phyloP scores from a whole-genome alignment of 1,284 basidiomycete species.

The Acaromyces ingoldii region DNA sequence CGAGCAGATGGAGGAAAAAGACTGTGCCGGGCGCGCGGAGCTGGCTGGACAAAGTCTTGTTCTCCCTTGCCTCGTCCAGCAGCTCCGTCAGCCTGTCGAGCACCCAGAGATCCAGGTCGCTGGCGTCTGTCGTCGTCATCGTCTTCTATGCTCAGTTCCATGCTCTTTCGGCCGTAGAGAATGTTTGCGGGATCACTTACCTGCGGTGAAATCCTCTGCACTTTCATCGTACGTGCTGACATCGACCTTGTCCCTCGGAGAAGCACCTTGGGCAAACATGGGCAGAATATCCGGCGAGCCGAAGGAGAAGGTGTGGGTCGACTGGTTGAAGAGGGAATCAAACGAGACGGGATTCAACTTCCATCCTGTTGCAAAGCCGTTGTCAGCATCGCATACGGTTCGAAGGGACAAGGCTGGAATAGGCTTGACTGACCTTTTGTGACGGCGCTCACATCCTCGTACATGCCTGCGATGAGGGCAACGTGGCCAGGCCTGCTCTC shows the following conservation, averaged over 20 bases:
- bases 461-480: conserved; percentile 85
- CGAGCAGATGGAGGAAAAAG: conserved; percentile 79
- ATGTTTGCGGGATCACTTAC: conserved; percentile 49
- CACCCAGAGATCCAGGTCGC: conserved; percentile 73
- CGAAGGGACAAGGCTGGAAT: not conserved
- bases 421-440: conserved; percentile 61
- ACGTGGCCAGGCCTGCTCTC: conserved; percentile 82
- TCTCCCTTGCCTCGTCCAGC: conserved; percentile 14
- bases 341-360: conserved; percentile 85
- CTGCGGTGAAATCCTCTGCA: conserved; percentile 55
- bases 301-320: conserved; percentile 71
- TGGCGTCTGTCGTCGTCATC: conserved; percentile 59
- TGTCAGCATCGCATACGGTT: not conserved
- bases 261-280: conserved; percentile 75
- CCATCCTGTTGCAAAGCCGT: conserved; percentile 60
- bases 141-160: not conserved
- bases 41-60: conserved; percentile 53
- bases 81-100: conserved; percentile 63
- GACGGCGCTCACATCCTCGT: conserved; percentile 85
- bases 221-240: conserved; percentile 74
- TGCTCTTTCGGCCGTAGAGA: not conserved
- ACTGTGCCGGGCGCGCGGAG: conserved; percentile 61
- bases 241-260: conserved; percentile 62
- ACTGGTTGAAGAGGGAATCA: conserved; percentile 83
- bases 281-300: conserved; percentile 85